Base-by-base conservation (phyloP, 2,329 filamentous ascomycete genomes). In the Alternaria solani region DNA sequence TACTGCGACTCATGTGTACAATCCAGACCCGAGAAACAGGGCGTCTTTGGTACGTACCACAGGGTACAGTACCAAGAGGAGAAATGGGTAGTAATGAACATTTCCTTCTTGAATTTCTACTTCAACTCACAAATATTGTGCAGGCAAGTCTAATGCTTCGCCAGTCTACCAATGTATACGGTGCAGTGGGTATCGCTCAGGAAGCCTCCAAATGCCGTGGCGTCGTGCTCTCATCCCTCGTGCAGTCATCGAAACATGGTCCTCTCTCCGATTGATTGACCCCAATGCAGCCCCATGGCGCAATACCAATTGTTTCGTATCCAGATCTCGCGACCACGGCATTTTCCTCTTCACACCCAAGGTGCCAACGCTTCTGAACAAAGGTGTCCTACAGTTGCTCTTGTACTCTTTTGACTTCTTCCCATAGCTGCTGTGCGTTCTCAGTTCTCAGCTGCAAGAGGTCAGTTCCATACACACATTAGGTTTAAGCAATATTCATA, bases 401-500 rank as follows among this genome's bases (percentile, higher is more conserved):
- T 59, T 72, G 66, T 8, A 71, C 63, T 46, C 60, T 63, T 30
- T 48, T 64, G 26, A 72, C 70, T 41, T 68, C 62, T 34, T 72
- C 64, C 70, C 70, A 72, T 11, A 72, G 64, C 52, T 68, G 62
- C 32, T 68, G 60, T 44, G 70, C 70, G 20, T 65, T 63, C 44
- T 72, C 70, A 5, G 65, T 52, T 49, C 68, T 70, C 34, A 72
- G 48, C 70, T 72, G 44, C 23, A 25, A 8, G 3, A 11, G 51
- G 57, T 69, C 54, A 68, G 62, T 41, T 55, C 20, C 26, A 7
- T 5, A 28, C n/a, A 30, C n/a, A 32, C 5, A 20, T n/a, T 28
- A 14, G 34, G 7, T 14, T 9, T 26, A 25, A 20, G 28, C 42
- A 20, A 32, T 36, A 5, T 20, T 71, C 80, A 69, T 79, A 89